These are phyloP conservation scores for Colletotrichum costaricense DNA, from an alignment of 2,329 filamentous ascomycete genomes.

Conservation along the genomic window DNA sequence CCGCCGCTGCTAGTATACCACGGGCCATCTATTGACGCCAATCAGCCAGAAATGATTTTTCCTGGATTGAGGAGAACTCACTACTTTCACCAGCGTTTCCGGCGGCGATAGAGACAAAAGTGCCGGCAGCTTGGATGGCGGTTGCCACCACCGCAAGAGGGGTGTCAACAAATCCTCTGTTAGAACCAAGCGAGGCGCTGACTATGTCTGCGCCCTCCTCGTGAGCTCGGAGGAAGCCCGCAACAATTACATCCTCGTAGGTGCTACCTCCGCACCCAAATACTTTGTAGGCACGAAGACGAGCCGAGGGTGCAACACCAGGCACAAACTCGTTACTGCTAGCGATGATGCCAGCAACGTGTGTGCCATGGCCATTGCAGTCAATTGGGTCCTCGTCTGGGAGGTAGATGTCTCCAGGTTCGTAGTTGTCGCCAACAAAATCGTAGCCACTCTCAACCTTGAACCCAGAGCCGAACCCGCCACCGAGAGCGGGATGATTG, in stretches of 20 bases:
- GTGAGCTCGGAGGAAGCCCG: conserved; percentile 34
- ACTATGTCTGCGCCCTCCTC: conserved; percentile 46
- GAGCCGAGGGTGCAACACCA: conserved; percentile 53
- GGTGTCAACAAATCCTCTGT: conserved; percentile 40
- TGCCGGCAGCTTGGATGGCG: conserved; percentile 2
- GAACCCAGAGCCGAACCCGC: conserved; percentile 61
- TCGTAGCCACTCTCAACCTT: conserved; percentile 60
- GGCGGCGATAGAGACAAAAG: conserved; percentile 13
- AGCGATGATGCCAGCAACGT: conserved; percentile 26
- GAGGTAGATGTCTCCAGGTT: conserved; percentile 42
- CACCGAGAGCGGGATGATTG: conserved; percentile 61
- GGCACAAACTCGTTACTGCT: conserved; percentile 46
- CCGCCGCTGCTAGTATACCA: too few species aligned
- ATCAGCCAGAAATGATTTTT: too few species aligned
- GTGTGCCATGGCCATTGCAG: conserved; percentile 39
- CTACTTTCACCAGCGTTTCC: conserved; percentile 14
- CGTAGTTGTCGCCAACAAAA: conserved; percentile 54
- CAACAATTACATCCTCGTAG: conserved; percentile 31
- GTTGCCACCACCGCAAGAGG: background rate
- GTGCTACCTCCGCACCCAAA: conserved; percentile 42
- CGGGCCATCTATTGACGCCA: too few species aligned
- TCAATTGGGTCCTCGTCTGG: conserved; percentile 55
- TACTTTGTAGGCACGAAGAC: conserved; percentile 52
- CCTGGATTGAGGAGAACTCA: too few species aligned
- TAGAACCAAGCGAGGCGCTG: conserved; percentile 41